Conservation (phyloP, 1,284 basidiomycete genomes). For the Cryptococcus wingfieldii region DNA sequence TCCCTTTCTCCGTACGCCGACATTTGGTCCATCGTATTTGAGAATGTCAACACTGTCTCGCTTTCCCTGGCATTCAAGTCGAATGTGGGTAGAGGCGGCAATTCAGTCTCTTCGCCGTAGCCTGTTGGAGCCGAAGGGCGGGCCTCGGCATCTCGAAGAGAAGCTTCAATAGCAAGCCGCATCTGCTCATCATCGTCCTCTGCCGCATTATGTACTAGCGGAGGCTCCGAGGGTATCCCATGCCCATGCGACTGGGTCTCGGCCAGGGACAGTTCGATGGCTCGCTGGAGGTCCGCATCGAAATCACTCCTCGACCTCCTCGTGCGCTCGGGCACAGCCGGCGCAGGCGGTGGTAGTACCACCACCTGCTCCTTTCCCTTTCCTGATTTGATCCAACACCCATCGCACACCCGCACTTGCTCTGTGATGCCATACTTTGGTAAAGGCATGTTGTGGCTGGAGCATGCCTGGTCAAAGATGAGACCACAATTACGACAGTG, state of each 20-base stretch:
- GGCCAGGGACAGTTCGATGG: constrained; percentile 84
- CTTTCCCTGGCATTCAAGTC: constrained; percentile 74
- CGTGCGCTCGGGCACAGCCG: constrained; percentile 41
- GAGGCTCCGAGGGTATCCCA: constrained; percentile 61
- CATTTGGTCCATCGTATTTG: constrained; percentile 80
- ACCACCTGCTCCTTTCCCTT: constrained; percentile 30
- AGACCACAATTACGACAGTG: constrained; percentile 98
- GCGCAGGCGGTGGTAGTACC: constrained; percentile 16
- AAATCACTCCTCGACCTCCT: constrained; percentile 52
- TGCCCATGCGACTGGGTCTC: constrained; percentile 55
- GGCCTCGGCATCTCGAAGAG: constrained; percentile 76
- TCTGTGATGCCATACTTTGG: constrained; percentile 93
- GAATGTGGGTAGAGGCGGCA: constrained; percentile 58
- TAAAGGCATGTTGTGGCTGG: constrained; percentile 74
- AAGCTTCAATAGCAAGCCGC: constrained; percentile 91
- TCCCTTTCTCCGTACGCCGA: constrained; percentile 72
- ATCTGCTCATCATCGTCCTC: constrained; percentile 93
- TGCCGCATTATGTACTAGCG: constrained; percentile 52
- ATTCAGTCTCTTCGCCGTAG: constrained; percentile 52
- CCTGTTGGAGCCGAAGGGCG: constrained; percentile 70
- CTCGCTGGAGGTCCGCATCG: constrained; percentile 87
- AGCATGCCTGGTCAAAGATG: constrained; percentile 93
- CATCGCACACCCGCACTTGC: constrained; percentile 91
- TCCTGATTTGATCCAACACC: constrained; percentile 71
- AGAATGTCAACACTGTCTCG: constrained; percentile 81